phyloP scores from a whole-genome alignment of 1,139 yeast genomes.

The Geotrichum klebahnii region DNA sequence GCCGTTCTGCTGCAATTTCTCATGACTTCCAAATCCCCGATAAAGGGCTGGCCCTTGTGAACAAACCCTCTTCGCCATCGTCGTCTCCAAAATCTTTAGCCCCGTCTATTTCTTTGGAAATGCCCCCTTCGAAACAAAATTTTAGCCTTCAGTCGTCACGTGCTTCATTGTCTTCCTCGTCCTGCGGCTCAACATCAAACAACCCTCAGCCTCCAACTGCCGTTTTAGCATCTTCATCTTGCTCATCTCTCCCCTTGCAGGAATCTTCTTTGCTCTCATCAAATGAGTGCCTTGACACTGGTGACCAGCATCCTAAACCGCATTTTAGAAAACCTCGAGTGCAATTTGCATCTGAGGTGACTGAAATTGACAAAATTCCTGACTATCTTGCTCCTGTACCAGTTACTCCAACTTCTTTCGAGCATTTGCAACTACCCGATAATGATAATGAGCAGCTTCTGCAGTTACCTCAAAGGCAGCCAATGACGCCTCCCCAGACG shows the following conservation, averaged over 20 bases:
- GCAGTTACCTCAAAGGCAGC: not conserved
- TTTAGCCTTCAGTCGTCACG: constrained; percentile 15
- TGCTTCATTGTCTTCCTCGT: too few relatives aligned
- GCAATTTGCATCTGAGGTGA: constrained; percentile 17
- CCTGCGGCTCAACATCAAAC: too few relatives aligned
- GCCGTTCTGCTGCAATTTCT: constrained; percentile 39
- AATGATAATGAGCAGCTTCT: not conserved
- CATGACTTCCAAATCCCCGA: constrained; percentile 26
- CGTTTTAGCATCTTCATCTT: constrained; percentile 24
- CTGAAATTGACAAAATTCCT: constrained; percentile 2
- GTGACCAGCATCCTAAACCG: constrained; percentile 1
- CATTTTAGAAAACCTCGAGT: constrained; percentile 16
- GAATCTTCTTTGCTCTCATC: constrained; percentile 16
- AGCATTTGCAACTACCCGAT: not conserved
- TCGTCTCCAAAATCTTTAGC: constrained; percentile 9
- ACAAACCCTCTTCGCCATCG: constrained; percentile 12
- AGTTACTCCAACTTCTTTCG: not conserved
- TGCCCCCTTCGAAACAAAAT: constrained; percentile 7
- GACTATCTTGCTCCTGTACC: not conserved
- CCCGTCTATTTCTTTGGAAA: constrained; percentile 7
- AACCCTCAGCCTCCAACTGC: constrained; percentile 22
- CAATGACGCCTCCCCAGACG: constrained; percentile 3
- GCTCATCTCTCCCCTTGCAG: constrained; percentile 24
- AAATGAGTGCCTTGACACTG: not conserved
- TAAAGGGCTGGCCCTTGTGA: constrained; percentile 9